Conservation (phyloP, 208 protist species). For the Trypanosoma lewisi region DNA sequence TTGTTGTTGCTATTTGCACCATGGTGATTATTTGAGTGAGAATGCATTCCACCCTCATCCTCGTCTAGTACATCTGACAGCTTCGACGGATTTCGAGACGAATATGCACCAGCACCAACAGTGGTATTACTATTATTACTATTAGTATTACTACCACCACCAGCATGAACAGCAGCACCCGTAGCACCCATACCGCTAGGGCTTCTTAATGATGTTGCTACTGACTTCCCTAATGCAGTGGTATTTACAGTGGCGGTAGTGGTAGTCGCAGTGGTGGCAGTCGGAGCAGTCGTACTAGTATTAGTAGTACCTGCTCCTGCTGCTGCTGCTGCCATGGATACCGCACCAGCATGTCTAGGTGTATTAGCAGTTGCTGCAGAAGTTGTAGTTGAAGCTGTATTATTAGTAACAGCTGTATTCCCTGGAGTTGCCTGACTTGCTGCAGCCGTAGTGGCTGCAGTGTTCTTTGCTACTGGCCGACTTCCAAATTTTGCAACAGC, state of each 20-base stretch:
- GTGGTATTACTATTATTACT: background rate
- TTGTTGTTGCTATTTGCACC: slow-evolving; percentile 6
- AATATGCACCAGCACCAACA: background rate
- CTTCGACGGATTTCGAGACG: background rate
- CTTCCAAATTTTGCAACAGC: slow-evolving; percentile 75
- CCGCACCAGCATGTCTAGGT: slow-evolving; percentile 3
- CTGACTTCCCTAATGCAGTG: slow-evolving; percentile 1
- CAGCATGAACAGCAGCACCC: background rate
- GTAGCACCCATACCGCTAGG: background rate
- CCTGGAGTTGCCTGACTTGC: background rate
- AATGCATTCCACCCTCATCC: background rate
- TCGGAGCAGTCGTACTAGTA: background rate
- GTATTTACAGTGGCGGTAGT: slow-evolving; percentile 5
- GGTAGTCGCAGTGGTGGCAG: background rate
- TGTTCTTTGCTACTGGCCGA: slow-evolving; percentile 44
- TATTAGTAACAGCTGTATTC: background rate
- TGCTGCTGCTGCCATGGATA: slow-evolving; percentile 1
- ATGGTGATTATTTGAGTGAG: background rate
- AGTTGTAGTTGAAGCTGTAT: background rate
- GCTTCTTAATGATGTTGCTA: background rate
- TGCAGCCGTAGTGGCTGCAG: slow-evolving; percentile 8
- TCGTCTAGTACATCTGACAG: slow-evolving; percentile 3
- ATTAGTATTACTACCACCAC: background rate
- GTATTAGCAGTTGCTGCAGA: background rate
- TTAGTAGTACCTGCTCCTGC: too few relatives aligned